Percentiles rank a stretch among this genome's conserved stretches.
phyloP scores from a whole-genome alignment of 2,329 filamentous ascomycete genomes.

The Tolypocladium guangdongense region DNA sequence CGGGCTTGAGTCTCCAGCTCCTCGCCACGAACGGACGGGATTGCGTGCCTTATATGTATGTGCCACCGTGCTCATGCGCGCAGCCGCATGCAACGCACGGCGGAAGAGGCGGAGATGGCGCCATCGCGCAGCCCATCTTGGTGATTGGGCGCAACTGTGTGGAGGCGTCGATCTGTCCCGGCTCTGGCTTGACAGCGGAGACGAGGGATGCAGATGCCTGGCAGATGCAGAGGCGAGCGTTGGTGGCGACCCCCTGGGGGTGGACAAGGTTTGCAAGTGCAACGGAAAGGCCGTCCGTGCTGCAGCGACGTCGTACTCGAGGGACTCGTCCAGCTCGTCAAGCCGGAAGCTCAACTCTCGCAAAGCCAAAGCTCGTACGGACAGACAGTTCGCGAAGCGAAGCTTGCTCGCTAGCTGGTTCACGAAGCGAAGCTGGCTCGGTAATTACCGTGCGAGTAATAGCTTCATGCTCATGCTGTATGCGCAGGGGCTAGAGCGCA shows the following conservation, averaged over 20 bases:
- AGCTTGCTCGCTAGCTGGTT: too few species aligned
- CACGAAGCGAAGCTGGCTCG: too few species aligned
- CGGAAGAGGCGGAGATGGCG: neutral
- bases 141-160: neutral
- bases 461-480: too few species aligned
- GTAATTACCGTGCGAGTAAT: too few species aligned
- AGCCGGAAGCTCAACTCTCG: neutral
- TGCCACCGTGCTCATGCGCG: neutral
- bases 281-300: neutral
- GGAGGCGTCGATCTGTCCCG: neutral
- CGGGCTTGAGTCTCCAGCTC: too few species aligned
- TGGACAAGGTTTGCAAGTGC: neutral
- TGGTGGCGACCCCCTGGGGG: neutral
- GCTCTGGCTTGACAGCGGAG: neutral
- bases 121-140: neutral
- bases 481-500: too few species aligned
- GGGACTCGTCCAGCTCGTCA: neutral
- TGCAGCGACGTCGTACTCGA: too few species aligned
- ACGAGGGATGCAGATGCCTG: neutral
- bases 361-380: neutral
- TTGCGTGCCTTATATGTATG: neutral
- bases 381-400: too few species aligned
- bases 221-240: neutral
- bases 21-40: neutral
- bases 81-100: too few species aligned